Conservation (phyloP, 768 basidiomycete species). For the Lactifluus echinatus region DNA sequence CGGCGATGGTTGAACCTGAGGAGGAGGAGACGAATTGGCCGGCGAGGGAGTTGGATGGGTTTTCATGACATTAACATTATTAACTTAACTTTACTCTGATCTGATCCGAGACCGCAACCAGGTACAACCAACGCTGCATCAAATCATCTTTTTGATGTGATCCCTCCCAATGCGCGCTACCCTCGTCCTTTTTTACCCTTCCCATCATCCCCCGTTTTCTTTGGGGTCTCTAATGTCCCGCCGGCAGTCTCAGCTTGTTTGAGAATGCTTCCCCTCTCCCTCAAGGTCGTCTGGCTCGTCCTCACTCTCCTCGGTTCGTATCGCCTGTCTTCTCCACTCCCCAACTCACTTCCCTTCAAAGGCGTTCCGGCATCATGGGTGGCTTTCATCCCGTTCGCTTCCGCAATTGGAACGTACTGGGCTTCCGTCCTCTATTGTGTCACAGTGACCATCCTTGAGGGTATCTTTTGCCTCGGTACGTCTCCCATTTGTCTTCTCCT, state of each 20-base stretch:
- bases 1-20: conserved; percentile 19
- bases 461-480: conserved; percentile 52
- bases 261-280: conserved; percentile 12
- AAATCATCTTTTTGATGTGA: not conserved
- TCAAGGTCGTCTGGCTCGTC: conserved; percentile 19
- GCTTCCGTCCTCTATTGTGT: conserved; percentile 40
- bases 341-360: not conserved
- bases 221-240: not conserved
- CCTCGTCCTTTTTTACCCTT: not conserved
- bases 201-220: not conserved
- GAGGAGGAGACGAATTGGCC: not conserved
- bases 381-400: conserved; percentile 38
- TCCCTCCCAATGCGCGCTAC: not conserved
- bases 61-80: not conserved
- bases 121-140: not conserved
- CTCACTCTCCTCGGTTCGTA: conserved; percentile 4
- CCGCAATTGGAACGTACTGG: conserved; percentile 39
- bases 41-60: conserved; percentile 2
- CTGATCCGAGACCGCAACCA: not conserved
- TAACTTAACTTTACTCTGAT: too few species aligned
- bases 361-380: conserved; percentile 29
- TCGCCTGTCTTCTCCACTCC: not conserved
- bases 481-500: not conserved
- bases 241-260: not conserved
- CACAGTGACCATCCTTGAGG: conserved; percentile 45